Percentiles rank a stretch among this genome's conserved stretches.
These are phyloP conservation scores for Geoglossum cookeanum DNA, from an alignment of 2,329 filamentous ascomycete genomes.

Conservation along the genomic window DNA sequence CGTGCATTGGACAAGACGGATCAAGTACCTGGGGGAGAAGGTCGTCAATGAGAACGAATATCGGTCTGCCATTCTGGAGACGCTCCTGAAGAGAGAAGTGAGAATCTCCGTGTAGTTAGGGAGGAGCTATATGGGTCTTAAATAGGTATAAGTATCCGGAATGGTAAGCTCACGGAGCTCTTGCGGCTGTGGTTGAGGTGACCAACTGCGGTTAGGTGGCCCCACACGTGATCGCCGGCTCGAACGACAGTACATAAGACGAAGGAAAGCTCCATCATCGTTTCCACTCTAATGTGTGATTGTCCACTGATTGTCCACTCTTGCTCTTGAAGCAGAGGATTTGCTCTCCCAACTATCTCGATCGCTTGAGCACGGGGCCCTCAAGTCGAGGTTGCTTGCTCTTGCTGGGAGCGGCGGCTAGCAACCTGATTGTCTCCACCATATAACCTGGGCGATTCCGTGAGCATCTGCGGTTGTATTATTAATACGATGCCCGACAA, in stretches of 20 bases:
- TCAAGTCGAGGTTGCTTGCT: background rate
- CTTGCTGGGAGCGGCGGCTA: background rate
- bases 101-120: background rate
- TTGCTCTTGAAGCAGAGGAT: background rate
- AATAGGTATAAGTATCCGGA: background rate
- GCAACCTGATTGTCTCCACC: background rate
- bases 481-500: background rate
- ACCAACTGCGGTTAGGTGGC: background rate
- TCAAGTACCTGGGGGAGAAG: slow-evolving; percentile 88
- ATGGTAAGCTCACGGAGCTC: background rate
- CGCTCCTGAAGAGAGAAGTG: background rate
- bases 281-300: background rate
- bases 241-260: background rate
- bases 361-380: background rate
- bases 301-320: too few species aligned
- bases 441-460: background rate
- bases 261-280: background rate
- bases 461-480: background rate
- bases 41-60: slow-evolving; percentile 99
- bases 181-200: background rate
- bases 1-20: slow-evolving; percentile 7
- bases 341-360: background rate
- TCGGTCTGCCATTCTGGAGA: slow-evolving; percentile 68
- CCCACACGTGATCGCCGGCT: background rate
- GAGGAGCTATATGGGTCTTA: background rate